Evolutionary conservation across 495 filamentous ascomycete genomes (phyloP).

Genomic region (Penicillium coffeae): DNA sequence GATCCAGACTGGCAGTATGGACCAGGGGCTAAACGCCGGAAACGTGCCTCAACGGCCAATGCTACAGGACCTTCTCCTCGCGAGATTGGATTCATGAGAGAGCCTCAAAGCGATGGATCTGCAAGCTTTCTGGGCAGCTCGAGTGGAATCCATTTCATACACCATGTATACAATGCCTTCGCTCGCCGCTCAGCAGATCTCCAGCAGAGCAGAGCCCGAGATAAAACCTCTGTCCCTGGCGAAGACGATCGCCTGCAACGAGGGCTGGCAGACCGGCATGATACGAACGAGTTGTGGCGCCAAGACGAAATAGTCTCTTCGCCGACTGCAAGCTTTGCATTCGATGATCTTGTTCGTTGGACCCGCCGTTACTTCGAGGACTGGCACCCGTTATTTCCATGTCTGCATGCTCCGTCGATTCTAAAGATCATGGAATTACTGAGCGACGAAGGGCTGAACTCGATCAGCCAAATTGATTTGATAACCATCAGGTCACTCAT

Average conservation of each 20-base stretch:
- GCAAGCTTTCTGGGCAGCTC: conserved; percentile 45
- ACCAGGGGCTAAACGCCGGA: conserved; percentile 27
- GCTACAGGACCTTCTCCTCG: conserved; percentile 25
- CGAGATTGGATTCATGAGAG: conserved; percentile 40
- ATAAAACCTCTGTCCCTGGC: conserved; percentile 39
- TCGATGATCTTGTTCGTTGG: conserved; percentile 36
- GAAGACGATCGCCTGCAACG: conserved; percentile 43
- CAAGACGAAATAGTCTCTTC: conserved; percentile 23
- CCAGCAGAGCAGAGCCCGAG: conserved; percentile 22
- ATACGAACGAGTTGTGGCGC: conserved; percentile 25
- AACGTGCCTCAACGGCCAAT: conserved; percentile 20
- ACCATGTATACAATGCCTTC: conserved; percentile 43
- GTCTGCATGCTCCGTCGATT: conserved; percentile 40
- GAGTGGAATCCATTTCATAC: conserved; percentile 50
- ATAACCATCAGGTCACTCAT: conserved; percentile 44
- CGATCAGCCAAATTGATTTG: conserved; percentile 22
- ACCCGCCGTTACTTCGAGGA: conserved; percentile 43
- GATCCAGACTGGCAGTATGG: conserved; percentile 18
- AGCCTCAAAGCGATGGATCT: conserved; percentile 29
- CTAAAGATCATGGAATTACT: conserved; percentile 34
- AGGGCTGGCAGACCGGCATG: conserved; percentile 6
- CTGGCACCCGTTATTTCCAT: conserved; percentile 49
- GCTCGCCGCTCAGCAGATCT: conserved; percentile 35
- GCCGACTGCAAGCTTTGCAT: conserved; percentile 12
- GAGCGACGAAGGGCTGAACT: conserved; percentile 17